A percentile compares a stretch with the other conserved stretches of the same genome.
These are phyloP conservation scores for Aplosporella prunicola DNA, from an alignment of 2,329 filamentous ascomycete genomes.

Conservation along the genomic window DNA sequence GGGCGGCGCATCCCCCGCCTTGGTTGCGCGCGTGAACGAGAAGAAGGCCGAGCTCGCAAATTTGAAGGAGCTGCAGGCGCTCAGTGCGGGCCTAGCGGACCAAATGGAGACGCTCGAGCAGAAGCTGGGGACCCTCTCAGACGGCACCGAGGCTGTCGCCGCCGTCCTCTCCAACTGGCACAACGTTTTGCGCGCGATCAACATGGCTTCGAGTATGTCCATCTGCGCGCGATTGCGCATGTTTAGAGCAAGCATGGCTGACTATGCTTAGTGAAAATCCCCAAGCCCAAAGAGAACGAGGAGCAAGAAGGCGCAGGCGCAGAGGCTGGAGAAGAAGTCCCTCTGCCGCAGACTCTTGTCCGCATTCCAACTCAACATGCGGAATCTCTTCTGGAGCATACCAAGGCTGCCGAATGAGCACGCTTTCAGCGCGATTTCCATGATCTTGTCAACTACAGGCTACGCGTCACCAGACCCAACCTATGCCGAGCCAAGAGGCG, in stretches of 20 bases:
- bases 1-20: slow-evolving; percentile 55
- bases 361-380: slow-evolving; percentile 72
- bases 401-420: slow-evolving; percentile 23
- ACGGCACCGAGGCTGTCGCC: slow-evolving; percentile 71
- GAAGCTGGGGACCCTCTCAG: slow-evolving; percentile 66
- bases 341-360: slow-evolving; percentile 71
- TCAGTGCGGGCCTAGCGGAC: slow-evolving; percentile 66
- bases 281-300: slow-evolving; percentile 44
- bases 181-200: slow-evolving; percentile 73
- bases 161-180: slow-evolving; percentile 83
- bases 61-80: slow-evolving; percentile 64
- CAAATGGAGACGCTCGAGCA: slow-evolving; percentile 78
- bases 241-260: slow-evolving; percentile 8
- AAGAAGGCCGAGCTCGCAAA: slow-evolving; percentile 78
- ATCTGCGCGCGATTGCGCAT: neutral
- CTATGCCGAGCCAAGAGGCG: too few species aligned
- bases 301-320: slow-evolving; percentile 20
- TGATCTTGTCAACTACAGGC: neutral
- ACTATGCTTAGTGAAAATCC: slow-evolving; percentile 52
- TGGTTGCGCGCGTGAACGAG: slow-evolving; percentile 70
- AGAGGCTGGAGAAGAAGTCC: slow-evolving; percentile 35
- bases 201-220: slow-evolving; percentile 74
- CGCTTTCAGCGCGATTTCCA: neutral
- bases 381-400: slow-evolving; percentile 26
- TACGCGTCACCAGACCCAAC: too few species aligned